Percentiles rank a stretch among this genome's conserved stretches.
Conservation (phyloP, 495 filamentous ascomycete genomes). For the Penicillium dipodomyicola region DNA sequence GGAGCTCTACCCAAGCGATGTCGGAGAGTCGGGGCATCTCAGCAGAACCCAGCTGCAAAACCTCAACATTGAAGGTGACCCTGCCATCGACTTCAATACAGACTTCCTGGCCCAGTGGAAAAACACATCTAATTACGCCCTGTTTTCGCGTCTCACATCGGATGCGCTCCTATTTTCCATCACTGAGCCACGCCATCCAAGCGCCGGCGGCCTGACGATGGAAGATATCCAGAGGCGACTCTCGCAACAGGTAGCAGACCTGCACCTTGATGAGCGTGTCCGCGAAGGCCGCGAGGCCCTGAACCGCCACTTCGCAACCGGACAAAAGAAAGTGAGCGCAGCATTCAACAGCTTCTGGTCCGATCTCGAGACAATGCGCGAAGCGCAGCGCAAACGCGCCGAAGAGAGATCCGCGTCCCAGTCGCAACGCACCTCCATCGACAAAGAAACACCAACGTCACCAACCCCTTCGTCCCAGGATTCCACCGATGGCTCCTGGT, state of each 20-base stretch:
- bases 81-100: conserved; percentile 71
- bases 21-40: conserved; percentile 30
- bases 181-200: conserved; percentile 88
- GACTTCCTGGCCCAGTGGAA: conserved; percentile 77
- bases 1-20: conserved; percentile 52
- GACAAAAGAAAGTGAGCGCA: conserved; percentile 77
- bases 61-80: conserved; percentile 71
- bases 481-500: conserved; percentile 27
- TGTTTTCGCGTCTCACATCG: conserved; percentile 72
- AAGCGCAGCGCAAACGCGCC: conserved; percentile 70
- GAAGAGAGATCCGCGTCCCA: conserved; percentile 51
- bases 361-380: conserved; percentile 81
- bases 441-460: conserved; percentile 27
- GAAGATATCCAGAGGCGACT: conserved; percentile 92
- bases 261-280: conserved; percentile 84
- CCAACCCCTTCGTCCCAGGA: conserved; percentile 22
- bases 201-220: conserved; percentile 88
- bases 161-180: conserved; percentile 92
- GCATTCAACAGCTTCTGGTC: conserved; percentile 85
- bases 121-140: conserved; percentile 80
- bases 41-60: conserved; percentile 38
- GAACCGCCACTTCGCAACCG: conserved; percentile 74
- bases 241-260: conserved; percentile 80
- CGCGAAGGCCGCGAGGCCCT: conserved; percentile 74
- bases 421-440: conserved; percentile 38